Percentiles rank a stretch among this genome's conserved stretches.
Evolutionary conservation across 768 basidiomycete genomes (phyloP).

Genomic region (Tricholoma flavovirens): DNA sequence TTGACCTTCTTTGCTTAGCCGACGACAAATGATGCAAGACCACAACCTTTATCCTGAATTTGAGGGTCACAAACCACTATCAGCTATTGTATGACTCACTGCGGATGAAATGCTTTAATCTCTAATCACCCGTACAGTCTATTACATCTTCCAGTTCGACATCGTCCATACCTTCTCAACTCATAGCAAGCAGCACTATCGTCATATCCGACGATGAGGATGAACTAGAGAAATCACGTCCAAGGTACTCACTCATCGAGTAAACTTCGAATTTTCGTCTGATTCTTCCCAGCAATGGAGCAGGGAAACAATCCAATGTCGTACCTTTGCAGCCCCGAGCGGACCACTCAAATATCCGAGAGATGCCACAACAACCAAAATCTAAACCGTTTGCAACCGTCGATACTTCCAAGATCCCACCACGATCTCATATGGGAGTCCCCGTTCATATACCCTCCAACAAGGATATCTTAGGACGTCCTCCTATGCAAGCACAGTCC

Average conservation of each 20-base stretch:
- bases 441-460: slow-evolving; percentile 34
- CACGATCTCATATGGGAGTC: slow-evolving; percentile 11
- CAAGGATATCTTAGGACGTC: slow-evolving; percentile 16
- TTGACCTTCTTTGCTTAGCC: slow-evolving; percentile 16
- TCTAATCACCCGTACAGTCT: slow-evolving; percentile 15
- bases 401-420: slow-evolving; percentile 8
- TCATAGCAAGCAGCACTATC: slow-evolving; percentile 17
- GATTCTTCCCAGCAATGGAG: neutral
- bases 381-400: neutral
- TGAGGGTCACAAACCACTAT: slow-evolving; percentile 16
- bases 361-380: slow-evolving; percentile 7
- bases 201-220: slow-evolving; percentile 36
- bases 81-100: slow-evolving; percentile 22
- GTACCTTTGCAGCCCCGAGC: slow-evolving; percentile 7
- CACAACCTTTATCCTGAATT: slow-evolving; percentile 28
- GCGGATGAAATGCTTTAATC: neutral
- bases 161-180: slow-evolving; percentile 14
- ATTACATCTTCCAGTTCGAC: slow-evolving; percentile 21
- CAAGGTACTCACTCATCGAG: neutral
- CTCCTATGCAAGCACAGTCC: slow-evolving; percentile 3
- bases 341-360: slow-evolving; percentile 3
- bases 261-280: neutral
- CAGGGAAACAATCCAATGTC: neutral
- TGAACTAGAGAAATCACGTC: slow-evolving; percentile 4
- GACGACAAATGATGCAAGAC: slow-evolving; percentile 27